Conservation (phyloP, 176 grass and related monocot species). For the Saccharum spontaneum region DNA sequence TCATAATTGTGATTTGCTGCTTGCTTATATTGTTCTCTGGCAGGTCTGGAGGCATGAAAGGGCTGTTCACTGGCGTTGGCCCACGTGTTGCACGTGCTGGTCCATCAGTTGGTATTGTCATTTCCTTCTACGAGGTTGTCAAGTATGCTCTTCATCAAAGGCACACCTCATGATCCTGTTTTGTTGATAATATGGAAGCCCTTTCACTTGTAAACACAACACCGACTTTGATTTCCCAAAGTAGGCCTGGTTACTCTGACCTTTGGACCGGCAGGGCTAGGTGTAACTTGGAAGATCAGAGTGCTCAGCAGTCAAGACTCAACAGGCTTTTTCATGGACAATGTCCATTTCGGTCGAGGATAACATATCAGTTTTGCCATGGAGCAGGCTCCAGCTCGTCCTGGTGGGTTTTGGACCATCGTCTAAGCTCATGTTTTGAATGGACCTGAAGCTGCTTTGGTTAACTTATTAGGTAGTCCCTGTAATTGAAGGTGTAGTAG, state of each 20-base stretch:
- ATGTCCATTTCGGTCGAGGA: background rate
- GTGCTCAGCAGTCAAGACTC: background rate
- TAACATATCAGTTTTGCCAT: slow-evolving; percentile 22
- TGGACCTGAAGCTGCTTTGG: background rate
- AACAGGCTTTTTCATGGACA: slow-evolving; percentile 26
- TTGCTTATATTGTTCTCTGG: slow-evolving; percentile 1
- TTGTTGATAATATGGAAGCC: background rate
- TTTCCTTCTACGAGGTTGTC: slow-evolving; percentile 93
- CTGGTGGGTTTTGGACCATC: slow-evolving; percentile 22
- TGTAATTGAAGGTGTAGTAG: slow-evolving; percentile 38
- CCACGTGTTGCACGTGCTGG: slow-evolving; percentile 89
- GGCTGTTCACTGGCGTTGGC: slow-evolving; percentile 78
- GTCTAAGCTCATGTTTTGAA: slow-evolving; percentile 1
- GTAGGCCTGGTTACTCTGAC: background rate
- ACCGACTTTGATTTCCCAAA: background rate
- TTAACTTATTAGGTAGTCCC: slow-evolving; percentile 38
- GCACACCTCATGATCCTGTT: slow-evolving; percentile 31
- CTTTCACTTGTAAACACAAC: slow-evolving; percentile 4
- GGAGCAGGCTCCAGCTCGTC: slow-evolving; percentile 35
- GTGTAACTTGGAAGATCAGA: slow-evolving; percentile 34
- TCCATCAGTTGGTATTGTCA: slow-evolving; percentile 90
- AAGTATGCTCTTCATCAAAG: slow-evolving; percentile 77
- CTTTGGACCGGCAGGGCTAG: background rate
- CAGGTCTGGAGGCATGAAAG: slow-evolving; percentile 75
- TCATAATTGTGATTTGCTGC: background rate